Base-by-base conservation (phyloP, 2,329 filamentous ascomycete genomes). In the Fusarium tupiense region DNA sequence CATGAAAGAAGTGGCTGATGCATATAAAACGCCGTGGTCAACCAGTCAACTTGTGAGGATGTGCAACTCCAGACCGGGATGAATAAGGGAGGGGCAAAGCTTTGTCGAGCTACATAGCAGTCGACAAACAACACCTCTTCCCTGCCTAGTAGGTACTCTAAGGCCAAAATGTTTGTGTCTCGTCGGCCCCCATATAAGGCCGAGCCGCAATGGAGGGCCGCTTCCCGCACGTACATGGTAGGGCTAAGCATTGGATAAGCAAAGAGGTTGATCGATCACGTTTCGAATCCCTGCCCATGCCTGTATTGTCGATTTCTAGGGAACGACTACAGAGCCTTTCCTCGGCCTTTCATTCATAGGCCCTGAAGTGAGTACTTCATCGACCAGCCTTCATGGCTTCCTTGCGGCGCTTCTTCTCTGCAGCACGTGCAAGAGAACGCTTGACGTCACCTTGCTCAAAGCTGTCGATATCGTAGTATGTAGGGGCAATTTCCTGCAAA, bases 361-460 rank as follows among this genome's bases (percentile, higher is more conserved):
- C 57, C 61, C 69, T 69, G 64, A 63, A 67, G 67, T 31, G 49
- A 66, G 61, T 63, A 40, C 61, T 61, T 84, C 80, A 85, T 69
- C 83, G 82, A 31, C 84, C 84, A 16, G 83, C 82, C 86, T 83
- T 90, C 84, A 88, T 87, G 29, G 88, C 88, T 77, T 88, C 85
- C 77, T 88, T 90, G 66, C 91, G 86, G 74, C 86, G 87, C 79
- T 91, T 86, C 85, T 89, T 91, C 72, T 92, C 90, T 3, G 85
- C 82, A 1, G 90, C 86, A 29, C 88, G 84, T 71, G 86, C 84
- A 38, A 93, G 84, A 7, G 90, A 89, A 43, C 89, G 91, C 85
- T 93, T 95, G 76, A 98, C 91, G 69, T 98, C 95, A 61, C 95
- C 94, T 82, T 97, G 94, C 59, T 90, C 91, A 83, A 98, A 98